Conservation (phyloP, 495 filamentous ascomycete genomes). For the Trichoderma virens region DNA sequence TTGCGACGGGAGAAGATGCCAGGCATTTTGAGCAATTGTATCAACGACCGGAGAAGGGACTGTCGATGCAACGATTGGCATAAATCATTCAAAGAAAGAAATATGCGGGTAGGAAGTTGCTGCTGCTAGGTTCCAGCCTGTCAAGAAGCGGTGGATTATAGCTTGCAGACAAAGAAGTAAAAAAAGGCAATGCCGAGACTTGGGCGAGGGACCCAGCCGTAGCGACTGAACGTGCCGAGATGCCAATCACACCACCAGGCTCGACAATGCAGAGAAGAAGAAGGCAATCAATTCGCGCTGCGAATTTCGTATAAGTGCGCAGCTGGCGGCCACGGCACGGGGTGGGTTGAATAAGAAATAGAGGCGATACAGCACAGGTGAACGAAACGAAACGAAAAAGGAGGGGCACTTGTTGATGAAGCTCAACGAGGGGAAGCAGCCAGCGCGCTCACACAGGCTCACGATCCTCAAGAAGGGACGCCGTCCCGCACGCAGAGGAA, state of each 20-base stretch:
- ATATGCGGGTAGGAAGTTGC: too few species aligned
- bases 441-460: not conserved
- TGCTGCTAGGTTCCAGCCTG: not conserved
- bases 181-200: not conserved
- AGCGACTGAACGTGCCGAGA: not conserved
- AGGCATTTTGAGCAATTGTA: slow-evolving; percentile 32
- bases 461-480: not conserved
- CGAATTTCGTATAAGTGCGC: not conserved
- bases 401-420: slow-evolving; percentile 4
- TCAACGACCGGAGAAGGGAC: not conserved
- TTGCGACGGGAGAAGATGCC: slow-evolving; percentile 69
- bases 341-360: not conserved
- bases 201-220: not conserved
- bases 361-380: not conserved
- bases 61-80: too few species aligned
- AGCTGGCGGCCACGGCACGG: not conserved
- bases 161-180: not conserved
- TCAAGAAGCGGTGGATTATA: not conserved
- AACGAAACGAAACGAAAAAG: not conserved
- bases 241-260: not conserved
- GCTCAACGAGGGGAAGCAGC: slow-evolving; percentile 4
- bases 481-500: not conserved
- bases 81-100: not conserved
- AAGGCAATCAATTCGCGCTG: slow-evolving; percentile 1
- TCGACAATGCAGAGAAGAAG: not conserved